Conservation (phyloP, 805 yeast genomes). For the Deakozyma indianensis region DNA sequence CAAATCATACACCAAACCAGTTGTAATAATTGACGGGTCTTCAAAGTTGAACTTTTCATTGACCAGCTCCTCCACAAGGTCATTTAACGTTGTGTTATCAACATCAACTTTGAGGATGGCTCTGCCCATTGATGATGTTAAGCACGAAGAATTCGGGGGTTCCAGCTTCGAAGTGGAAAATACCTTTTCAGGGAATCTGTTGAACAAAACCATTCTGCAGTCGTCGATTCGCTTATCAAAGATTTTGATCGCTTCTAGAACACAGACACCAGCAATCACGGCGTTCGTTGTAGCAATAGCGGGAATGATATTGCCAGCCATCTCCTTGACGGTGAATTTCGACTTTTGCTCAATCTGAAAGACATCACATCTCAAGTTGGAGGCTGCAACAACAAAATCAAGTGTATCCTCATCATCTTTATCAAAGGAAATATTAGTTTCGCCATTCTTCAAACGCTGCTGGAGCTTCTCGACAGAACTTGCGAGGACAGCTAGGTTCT, state of each 20-base stretch:
- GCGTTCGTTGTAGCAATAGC: slow-evolving; percentile 98
- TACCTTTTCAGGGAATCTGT: slow-evolving; percentile 43
- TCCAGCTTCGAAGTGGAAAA: slow-evolving; percentile 48
- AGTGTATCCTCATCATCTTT: slow-evolving; percentile 91
- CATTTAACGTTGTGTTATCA: slow-evolving; percentile 25
- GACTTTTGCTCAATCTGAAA: slow-evolving; percentile 75
- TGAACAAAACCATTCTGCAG: slow-evolving; percentile 35
- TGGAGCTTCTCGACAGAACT: slow-evolving; percentile 36
- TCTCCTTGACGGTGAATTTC: slow-evolving; percentile 77
- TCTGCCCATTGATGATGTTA: slow-evolving; percentile 29
- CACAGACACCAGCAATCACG: slow-evolving; percentile 78
- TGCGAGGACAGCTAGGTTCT: slow-evolving; percentile 47
- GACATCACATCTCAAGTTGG: slow-evolving; percentile 79
- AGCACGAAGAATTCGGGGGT: slow-evolving; percentile 57
- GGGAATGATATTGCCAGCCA: slow-evolving; percentile 97
- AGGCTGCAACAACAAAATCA: slow-evolving; percentile 80
- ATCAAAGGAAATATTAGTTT: slow-evolving; percentile 42
- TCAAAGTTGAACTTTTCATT: slow-evolving; percentile 37
- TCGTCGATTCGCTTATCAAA: slow-evolving; percentile 19
- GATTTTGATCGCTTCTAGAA: slow-evolving; percentile 53
- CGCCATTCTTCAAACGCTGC: slow-evolving; percentile 29
- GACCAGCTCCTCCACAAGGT: slow-evolving; percentile 36
- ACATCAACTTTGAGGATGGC: slow-evolving; percentile 15
- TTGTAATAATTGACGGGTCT: slow-evolving; percentile 41
- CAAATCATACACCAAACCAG: slow-evolving; percentile 60